Evolutionary conservation across 192 early-diverging fungal species (phyloP).

Genomic region (Phycomyces blakesleeanus): DNA sequence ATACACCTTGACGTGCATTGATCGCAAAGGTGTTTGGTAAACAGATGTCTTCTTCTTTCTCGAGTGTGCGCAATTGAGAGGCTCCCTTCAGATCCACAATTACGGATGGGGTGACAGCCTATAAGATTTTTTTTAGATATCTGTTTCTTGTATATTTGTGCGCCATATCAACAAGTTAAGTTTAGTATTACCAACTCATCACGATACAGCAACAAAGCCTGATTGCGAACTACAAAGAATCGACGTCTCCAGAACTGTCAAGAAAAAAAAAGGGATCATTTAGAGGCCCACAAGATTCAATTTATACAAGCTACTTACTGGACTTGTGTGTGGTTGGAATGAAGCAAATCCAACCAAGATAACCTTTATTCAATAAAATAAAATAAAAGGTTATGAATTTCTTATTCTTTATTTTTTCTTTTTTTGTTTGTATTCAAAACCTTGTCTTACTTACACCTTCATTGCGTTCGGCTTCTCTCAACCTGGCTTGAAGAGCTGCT

Average conservation of each 20-base stretch:
- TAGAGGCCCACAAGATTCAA: no score
- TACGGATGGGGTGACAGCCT: background rate
- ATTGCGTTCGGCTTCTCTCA: slow-evolving; percentile 38
- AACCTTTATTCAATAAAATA: no score
- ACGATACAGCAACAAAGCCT: slow-evolving; percentile 45
- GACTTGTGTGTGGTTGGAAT: slow-evolving; percentile 15
- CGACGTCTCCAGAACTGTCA: slow-evolving; percentile 57
- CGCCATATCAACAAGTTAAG: background rate
- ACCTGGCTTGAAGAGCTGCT: slow-evolving; percentile 3
- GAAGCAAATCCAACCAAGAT: slow-evolving; percentile 28
- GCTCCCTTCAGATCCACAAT: slow-evolving; percentile 9
- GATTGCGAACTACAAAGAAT: slow-evolving; percentile 52
- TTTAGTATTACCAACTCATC: slow-evolving; percentile 28
- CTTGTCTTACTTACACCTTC: slow-evolving; percentile 43
- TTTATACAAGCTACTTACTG: no score
- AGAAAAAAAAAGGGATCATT: no score
- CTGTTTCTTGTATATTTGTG: background rate
- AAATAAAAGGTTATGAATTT: no score
- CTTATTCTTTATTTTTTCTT: no score
- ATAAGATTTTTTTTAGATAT: background rate
- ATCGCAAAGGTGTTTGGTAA: slow-evolving; percentile 21
- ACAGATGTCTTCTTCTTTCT: slow-evolving; percentile 18
- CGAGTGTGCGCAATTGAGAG: background rate
- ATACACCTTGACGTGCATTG: slow-evolving; percentile 6
- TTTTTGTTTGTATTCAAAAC: no score